phyloP scores from a whole-genome alignment of 2,329 filamentous ascomycete genomes.

The Zymoseptoria tritici region DNA sequence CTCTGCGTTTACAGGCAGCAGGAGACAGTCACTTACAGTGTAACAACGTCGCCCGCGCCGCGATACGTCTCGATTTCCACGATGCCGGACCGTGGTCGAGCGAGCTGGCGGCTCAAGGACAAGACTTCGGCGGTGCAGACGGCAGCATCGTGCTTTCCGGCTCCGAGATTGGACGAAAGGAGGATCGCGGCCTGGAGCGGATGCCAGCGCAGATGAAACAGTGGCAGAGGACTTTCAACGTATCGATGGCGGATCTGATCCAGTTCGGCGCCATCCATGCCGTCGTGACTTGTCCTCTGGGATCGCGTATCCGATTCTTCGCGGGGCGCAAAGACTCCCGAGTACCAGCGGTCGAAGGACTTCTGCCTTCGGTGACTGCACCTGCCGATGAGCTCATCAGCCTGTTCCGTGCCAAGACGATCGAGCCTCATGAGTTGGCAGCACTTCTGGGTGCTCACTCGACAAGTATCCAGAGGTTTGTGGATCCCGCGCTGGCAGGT shows the following conservation, averaged over 20 bases:
- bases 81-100: conserved; percentile 18
- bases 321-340: conserved; percentile 43
- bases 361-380: conserved; percentile 34
- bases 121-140: conserved; percentile 31
- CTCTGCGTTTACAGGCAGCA: conserved; percentile 5
- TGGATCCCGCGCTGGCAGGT: conserved; percentile 24
- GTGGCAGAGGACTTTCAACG: conserved; percentile 24
- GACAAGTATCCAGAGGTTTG: conserved; percentile 39
- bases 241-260: conserved; percentile 34
- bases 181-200: conserved; percentile 41
- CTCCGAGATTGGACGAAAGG: conserved; percentile 30
- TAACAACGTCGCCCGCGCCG: conserved; percentile 28
- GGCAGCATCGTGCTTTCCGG: conserved; percentile 34
- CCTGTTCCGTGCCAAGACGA: conserved; percentile 34
- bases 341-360: conserved; percentile 35
- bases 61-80: conserved; percentile 32
- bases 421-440: conserved; percentile 34
- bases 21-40: conserved; percentile 28
- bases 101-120: neutral
- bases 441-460: conserved; percentile 51
- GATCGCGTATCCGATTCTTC: conserved; percentile 33
- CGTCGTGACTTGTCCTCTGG: conserved; percentile 33
- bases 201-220: conserved; percentile 11
- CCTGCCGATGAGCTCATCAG: conserved; percentile 15
- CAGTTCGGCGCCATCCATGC: conserved; percentile 33